These are phyloP conservation scores for Nakazawaea laoshanensis DNA, from an alignment of 805 yeast species.

Conservation along the genomic window DNA sequence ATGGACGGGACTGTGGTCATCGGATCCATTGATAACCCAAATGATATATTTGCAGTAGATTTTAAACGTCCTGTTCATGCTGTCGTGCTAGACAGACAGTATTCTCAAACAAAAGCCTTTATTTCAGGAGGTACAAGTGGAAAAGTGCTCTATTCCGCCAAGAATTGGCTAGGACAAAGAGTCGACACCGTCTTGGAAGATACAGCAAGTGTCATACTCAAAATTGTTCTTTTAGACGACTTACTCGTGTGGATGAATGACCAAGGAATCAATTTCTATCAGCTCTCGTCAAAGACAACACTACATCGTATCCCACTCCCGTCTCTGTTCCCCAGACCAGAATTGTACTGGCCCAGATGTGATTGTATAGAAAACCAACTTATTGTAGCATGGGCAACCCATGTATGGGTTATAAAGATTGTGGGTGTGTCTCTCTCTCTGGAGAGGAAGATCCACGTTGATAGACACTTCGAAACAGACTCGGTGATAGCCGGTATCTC, in stretches of 20 bases:
- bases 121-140: slow-evolving; percentile 91
- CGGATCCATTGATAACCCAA: slow-evolving; percentile 55
- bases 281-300: slow-evolving; percentile 38
- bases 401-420: slow-evolving; percentile 62
- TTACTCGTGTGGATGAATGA: slow-evolving; percentile 80
- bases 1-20: slow-evolving; percentile 90
- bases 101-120: slow-evolving; percentile 52
- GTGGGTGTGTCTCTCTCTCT: slow-evolving; percentile 27
- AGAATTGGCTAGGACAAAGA: slow-evolving; percentile 84
- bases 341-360: slow-evolving; percentile 76
- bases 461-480: slow-evolving; percentile 37
- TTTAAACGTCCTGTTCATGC: slow-evolving; percentile 85
- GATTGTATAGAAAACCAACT: slow-evolving; percentile 61
- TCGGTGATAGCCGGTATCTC: slow-evolving; percentile 69
- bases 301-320: slow-evolving; percentile 53
- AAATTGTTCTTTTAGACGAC: slow-evolving; percentile 54
- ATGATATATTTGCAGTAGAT: slow-evolving; percentile 66
- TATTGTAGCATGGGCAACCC: slow-evolving; percentile 75
- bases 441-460: slow-evolving; percentile 37
- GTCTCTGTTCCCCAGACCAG: slow-evolving; percentile 51
- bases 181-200: slow-evolving; percentile 56
- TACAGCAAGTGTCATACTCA: slow-evolving; percentile 63
- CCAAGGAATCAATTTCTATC: slow-evolving; percentile 63
- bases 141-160: slow-evolving; percentile 60
- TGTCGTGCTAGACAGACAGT: slow-evolving; percentile 71